Evolutionary conservation across 257 asterid genomes (phyloP).

Genomic region (Solanum medicagineum): DNA sequence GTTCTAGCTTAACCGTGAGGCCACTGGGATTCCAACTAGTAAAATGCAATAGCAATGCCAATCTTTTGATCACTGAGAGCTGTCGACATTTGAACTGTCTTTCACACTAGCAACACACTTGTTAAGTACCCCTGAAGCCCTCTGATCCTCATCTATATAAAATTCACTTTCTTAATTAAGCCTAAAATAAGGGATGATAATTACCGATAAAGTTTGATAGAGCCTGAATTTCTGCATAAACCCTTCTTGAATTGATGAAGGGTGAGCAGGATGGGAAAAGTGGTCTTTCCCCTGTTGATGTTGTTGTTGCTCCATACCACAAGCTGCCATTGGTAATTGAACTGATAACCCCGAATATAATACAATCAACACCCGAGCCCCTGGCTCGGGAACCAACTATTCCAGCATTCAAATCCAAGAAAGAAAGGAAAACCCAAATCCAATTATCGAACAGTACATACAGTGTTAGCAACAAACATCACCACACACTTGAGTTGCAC

Average conservation of each 20-base stretch:
- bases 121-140: neutral
- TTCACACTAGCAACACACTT: neutral
- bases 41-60: neutral
- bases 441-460: slow-evolving; percentile 18
- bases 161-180: neutral
- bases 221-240: slow-evolving; percentile 90
- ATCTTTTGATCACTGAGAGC: neutral
- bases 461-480: neutral
- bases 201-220: slow-evolving; percentile 87
- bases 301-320: slow-evolving; percentile 6
- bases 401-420: slow-evolving; percentile 48
- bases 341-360: neutral
- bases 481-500: slow-evolving; percentile 36
- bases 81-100: neutral
- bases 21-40: neutral
- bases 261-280: slow-evolving; percentile 15
- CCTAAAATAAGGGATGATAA: neutral
- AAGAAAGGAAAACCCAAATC: slow-evolving; percentile 3
- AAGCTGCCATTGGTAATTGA: slow-evolving; percentile 28
- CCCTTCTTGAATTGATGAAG: slow-evolving; percentile 30
- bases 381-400: slow-evolving; percentile 88
- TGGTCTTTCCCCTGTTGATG: slow-evolving; percentile 17
- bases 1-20: neutral
- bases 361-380: slow-evolving; percentile 56
- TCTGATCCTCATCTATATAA: neutral